phyloP scores from a whole-genome alignment of 257 asterid genomes.

The Solanum clarkiae region DNA sequence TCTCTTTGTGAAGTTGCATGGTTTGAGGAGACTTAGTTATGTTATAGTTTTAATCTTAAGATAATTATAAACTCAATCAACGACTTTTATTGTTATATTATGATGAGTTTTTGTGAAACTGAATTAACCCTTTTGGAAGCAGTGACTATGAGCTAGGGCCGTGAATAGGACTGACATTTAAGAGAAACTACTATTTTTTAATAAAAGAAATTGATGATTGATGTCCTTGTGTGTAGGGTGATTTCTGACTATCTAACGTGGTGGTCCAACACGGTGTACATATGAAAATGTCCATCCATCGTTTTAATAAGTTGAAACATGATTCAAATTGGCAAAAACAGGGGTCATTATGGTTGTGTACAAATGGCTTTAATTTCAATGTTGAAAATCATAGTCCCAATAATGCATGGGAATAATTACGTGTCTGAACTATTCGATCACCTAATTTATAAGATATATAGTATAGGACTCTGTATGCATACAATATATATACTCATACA shows the following conservation, averaged over 20 bases:
- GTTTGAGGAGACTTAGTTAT: background rate
- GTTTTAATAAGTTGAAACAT: background rate
- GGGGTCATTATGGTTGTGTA: background rate
- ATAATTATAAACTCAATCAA: background rate
- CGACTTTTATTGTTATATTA: background rate
- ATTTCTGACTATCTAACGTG: constrained; percentile 1
- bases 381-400: background rate
- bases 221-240: background rate
- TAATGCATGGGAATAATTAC: background rate
- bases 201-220: background rate
- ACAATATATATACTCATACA: background rate
- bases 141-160: background rate
- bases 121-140: background rate
- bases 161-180: background rate
- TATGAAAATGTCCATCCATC: background rate
- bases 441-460: too few species aligned
- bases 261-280: background rate
- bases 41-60: background rate
- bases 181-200: background rate
- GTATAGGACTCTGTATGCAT: too few species aligned
- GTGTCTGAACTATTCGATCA: background rate
- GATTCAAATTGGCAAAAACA: background rate
- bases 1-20: background rate
- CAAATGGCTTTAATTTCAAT: background rate
- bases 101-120: background rate